These are phyloP conservation scores for Litsea cubeba DNA, from an alignment of 164 flowering plant genomes.

Conservation along the genomic window DNA sequence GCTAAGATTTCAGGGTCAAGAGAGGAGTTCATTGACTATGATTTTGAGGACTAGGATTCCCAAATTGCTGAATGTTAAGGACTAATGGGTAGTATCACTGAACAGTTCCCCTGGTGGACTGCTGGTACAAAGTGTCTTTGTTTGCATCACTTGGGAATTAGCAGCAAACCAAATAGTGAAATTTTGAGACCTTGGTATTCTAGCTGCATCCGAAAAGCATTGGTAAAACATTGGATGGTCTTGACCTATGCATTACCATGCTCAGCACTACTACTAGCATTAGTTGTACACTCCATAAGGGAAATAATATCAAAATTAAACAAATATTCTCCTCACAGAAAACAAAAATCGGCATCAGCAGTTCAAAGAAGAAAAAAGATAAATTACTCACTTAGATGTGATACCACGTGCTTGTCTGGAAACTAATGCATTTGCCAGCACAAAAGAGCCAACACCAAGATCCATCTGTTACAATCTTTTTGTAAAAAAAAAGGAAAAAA, in stretches of 20 bases:
- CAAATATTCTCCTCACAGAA: neutral
- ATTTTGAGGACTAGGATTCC: too few relatives aligned
- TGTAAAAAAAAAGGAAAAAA: too few relatives aligned
- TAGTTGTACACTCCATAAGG: neutral
- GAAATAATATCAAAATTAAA: neutral
- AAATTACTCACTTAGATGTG: slow-evolving; percentile 44
- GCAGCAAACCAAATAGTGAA: neutral
- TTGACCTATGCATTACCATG: neutral
- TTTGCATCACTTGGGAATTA: neutral
- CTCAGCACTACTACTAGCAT: neutral
- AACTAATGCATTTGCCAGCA: slow-evolving; percentile 74
- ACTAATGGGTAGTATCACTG: too few relatives aligned
- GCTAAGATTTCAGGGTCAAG: too few relatives aligned
- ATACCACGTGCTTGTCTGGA: slow-evolving; percentile 82
- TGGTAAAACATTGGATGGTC: neutral
- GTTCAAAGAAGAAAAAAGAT: neutral
- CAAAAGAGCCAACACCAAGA: slow-evolving; percentile 93
- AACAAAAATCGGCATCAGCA: neutral
- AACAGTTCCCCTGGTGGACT: too few relatives aligned
- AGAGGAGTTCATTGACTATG: too few relatives aligned
- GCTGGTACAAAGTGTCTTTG: too few relatives aligned
- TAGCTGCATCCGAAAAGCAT: neutral
- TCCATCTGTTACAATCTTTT: slow-evolving; percentile 61
- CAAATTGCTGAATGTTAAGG: too few relatives aligned
- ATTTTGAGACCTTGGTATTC: neutral